Conservation (phyloP, 116 monocot species). For the Zostera marina region DNA sequence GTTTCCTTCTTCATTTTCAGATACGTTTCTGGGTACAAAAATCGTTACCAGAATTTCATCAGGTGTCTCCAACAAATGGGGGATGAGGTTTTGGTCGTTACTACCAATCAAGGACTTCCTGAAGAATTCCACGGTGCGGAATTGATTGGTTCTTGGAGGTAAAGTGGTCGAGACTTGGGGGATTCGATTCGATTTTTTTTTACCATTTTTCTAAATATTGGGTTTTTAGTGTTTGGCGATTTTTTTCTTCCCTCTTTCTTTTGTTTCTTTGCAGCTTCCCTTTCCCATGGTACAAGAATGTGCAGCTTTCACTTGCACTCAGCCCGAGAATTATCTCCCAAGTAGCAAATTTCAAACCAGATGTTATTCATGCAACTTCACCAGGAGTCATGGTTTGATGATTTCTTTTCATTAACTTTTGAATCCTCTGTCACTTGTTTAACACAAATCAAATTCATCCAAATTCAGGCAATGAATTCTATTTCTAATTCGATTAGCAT, state of each 20-base stretch:
- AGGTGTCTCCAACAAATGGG: constrained; percentile 76
- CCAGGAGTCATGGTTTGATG: constrained; percentile 72
- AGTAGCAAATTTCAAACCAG: constrained; percentile 83
- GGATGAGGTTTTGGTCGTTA: constrained; percentile 85
- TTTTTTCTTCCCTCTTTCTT: no score
- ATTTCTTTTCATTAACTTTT: no score
- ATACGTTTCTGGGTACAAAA: constrained; percentile 94
- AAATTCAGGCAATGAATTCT: no score
- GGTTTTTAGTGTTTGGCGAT: no score
- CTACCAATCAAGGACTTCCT: constrained; percentile 70
- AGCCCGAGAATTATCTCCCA: constrained; percentile 93
- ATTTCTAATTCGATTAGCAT: no score
- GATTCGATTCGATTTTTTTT: no score
- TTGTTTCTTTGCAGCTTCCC: constrained; percentile 75
- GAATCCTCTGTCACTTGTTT: no score
- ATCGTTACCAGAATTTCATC: constrained; percentile 96
- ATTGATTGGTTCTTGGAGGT: constrained; percentile 92
- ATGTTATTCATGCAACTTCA: constrained; percentile 91
- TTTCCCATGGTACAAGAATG: constrained; percentile 77
- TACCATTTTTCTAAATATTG: no score
- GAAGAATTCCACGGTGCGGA: constrained; percentile 91
- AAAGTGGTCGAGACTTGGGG: no score
- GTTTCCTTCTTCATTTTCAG: constrained; percentile 12
- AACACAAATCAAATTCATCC: no score
- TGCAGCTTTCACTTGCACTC: constrained; percentile 86